Base-by-base conservation (phyloP, 2,329 filamentous ascomycete species). In the Pyricularia pennisetigena region DNA sequence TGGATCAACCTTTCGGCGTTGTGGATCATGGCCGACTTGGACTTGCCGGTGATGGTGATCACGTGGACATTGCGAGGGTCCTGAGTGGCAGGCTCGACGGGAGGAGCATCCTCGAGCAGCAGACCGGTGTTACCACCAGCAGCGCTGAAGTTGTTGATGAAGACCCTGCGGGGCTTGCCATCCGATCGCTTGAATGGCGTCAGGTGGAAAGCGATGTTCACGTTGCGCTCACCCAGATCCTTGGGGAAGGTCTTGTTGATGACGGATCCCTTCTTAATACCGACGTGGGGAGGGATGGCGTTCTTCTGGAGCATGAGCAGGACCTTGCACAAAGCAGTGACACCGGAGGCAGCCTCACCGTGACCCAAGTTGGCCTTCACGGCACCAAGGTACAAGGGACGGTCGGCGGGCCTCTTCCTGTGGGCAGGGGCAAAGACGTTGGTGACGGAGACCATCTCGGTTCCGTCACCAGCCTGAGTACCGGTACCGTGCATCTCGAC, bases 401-500 rank as follows among this genome's bases (percentile, higher is more conserved):
- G 77, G 66, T 85, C 78, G 0, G 76, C 75, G 1, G 82, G 76
- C 29, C 82, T 78, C 71, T 83, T 81, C 23, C 80, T 78, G 29
- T 81, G 75, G 0, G 79, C 78, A 5, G 83, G 82, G 0, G 83
- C 82, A 70, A 82, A 85, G 7, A 82, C 79, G 65, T 81, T 78
- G 2, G 88, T 87, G 65, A 96, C 90, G 0, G 90, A 93, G 0
- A 87, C 82, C 89, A 94, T 94, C 76, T 97, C 93, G 4, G 88
- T 90, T 8, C 88, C 88, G 74, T 97, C 93, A 70, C 91, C 93
- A 35, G 90, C 92, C 76, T 95, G 91, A 0, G 92, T 97, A 35
- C 93, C 93, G 2, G 93, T 97, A 16, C 91, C 93, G 76, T 97
- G 92, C 88, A 95, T 93, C 78, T 96, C 93, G 9, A 97, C 88